Percentiles rank a stretch among this genome's conserved stretches.
These are phyloP conservation scores for Pestalotiopsis sp. DNA, from an alignment of 2,329 filamentous ascomycete genomes.

Conservation along the genomic window DNA sequence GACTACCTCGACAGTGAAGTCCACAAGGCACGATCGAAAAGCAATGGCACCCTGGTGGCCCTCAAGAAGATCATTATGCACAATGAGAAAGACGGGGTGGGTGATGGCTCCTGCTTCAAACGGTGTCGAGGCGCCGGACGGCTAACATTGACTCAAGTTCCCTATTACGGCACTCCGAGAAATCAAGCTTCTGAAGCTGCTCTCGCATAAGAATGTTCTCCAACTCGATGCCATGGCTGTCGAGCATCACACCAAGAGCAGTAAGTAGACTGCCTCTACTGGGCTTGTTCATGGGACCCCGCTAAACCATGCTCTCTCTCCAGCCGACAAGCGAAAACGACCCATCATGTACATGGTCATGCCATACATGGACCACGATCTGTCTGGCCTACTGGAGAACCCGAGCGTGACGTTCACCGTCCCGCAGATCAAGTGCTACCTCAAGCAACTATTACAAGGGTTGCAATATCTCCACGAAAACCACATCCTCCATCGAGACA, in stretches of 20 bases:
- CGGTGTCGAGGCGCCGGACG: neutral
- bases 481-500: conserved; percentile 91
- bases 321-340: conserved; percentile 77
- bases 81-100: conserved; percentile 93
- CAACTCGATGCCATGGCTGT: conserved; percentile 95
- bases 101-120: conserved; percentile 31
- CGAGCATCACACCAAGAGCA: conserved; percentile 59
- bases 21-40: conserved; percentile 81
- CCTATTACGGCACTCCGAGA: conserved; percentile 98
- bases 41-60: conserved; percentile 76
- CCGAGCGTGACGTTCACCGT: conserved; percentile 85
- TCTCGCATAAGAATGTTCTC: conserved; percentile 89
- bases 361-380: conserved; percentile 98
- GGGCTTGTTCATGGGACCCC: neutral
- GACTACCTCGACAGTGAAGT: conserved; percentile 68
- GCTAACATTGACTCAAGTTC: conserved; percentile 57
- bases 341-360: conserved; percentile 98
- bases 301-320: conserved; percentile 26
- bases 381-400: conserved; percentile 96
- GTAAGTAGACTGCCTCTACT: conserved; percentile 21
- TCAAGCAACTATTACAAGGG: conserved; percentile 90
- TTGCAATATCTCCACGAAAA: conserved; percentile 88
- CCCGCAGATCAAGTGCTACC: conserved; percentile 96
- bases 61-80: conserved; percentile 99
- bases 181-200: conserved; percentile 93